These are phyloP conservation scores for Trypanosoma avium DNA, from an alignment of 208 protist species.

Conservation along the genomic window DNA sequence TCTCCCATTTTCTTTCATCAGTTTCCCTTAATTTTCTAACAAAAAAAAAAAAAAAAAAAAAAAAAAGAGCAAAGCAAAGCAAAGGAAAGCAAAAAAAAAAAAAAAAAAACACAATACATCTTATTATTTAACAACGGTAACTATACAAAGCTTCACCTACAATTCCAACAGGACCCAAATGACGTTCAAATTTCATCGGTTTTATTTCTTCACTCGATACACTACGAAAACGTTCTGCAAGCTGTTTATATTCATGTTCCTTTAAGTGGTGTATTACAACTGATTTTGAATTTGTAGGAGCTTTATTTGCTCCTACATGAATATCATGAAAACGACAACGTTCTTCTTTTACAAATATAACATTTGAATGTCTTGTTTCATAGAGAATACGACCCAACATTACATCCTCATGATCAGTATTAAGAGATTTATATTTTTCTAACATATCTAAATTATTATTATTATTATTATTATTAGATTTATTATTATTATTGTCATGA, in stretches of 20 bases:
- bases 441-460: background rate
- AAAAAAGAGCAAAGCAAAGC: background rate
- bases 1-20: no score
- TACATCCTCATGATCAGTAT: slow-evolving; percentile 20
- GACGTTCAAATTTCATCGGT: slow-evolving; percentile 3
- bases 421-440: background rate
- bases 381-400: slow-evolving; percentile 23
- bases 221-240: background rate
- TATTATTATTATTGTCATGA: background rate
- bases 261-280: slow-evolving; percentile 18
- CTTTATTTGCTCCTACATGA: slow-evolving; percentile 13
- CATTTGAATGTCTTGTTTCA: slow-evolving; percentile 2
- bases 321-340: slow-evolving; percentile 19
- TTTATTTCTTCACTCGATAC: background rate
- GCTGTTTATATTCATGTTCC: slow-evolving; percentile 5
- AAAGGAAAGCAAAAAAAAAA: background rate
- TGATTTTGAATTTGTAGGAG: background rate
- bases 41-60: background rate
- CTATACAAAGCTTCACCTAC: slow-evolving; percentile 8
- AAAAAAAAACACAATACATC: background rate
- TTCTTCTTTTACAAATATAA: slow-evolving; percentile 14
- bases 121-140: background rate
- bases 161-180: background rate
- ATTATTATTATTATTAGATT: background rate
- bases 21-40: background rate